Evolutionary conservation across 2,329 filamentous ascomycete genomes (phyloP).

Genomic region (Ascochyta viciae-villosae): DNA sequence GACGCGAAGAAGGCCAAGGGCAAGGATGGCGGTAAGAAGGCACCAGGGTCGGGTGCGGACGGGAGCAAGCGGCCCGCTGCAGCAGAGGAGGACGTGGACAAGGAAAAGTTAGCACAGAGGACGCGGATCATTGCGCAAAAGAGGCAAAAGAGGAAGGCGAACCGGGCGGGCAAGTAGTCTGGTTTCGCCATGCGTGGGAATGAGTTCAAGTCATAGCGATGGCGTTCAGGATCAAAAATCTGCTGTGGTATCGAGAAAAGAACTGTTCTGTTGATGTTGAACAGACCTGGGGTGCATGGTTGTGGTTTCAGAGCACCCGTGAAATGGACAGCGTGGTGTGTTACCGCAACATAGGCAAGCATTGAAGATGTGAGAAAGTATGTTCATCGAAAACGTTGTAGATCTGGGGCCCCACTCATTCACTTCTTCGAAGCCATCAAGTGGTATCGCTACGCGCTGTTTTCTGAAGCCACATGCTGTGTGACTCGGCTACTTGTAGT

Average conservation of each 20-base stretch:
- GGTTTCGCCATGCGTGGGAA: background rate
- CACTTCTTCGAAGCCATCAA: background rate
- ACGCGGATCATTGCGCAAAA: conserved; percentile 88
- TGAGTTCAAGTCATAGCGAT: conserved; percentile 15
- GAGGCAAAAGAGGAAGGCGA: conserved; percentile 71
- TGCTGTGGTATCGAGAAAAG: conserved; percentile 1
- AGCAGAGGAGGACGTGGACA: conserved; percentile 46
- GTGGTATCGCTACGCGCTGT: background rate
- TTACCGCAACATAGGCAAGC: conserved; percentile 1
- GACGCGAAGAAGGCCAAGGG: conserved; percentile 20
- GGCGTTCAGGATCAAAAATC: conserved; percentile 12
- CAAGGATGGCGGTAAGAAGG: conserved; percentile 21
- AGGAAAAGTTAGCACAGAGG: conserved; percentile 63
- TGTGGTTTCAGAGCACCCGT: background rate
- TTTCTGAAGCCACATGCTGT: background rate
- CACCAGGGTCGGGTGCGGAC: conserved; percentile 30
- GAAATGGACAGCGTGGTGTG: background rate
- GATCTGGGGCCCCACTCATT: background rate
- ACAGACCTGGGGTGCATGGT: background rate
- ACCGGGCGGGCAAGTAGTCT: conserved; percentile 61
- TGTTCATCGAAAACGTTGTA: background rate
- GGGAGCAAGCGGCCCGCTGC: conserved; percentile 15
- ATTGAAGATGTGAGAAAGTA: conserved; percentile 8
- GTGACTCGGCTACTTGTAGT: background rate
- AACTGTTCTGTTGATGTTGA: background rate